Evolutionary conservation across 768 basidiomycete species (phyloP).

Genomic region (Amanita inopinata): DNA sequence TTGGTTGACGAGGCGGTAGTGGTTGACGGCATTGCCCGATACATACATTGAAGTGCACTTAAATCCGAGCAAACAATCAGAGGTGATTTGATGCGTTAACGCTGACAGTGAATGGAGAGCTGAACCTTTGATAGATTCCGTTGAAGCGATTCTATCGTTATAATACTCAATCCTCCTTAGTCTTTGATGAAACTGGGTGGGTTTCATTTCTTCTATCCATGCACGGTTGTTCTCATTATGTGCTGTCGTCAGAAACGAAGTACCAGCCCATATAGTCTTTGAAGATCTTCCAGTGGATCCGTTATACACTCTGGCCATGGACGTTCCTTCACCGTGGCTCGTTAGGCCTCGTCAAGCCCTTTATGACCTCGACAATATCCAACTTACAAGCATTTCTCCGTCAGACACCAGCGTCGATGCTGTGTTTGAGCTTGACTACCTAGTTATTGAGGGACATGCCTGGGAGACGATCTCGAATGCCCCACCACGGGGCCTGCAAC

Average conservation of each 20-base stretch:
- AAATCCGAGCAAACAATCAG: conserved; percentile 56
- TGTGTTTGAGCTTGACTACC: conserved; percentile 79
- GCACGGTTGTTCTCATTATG: background rate
- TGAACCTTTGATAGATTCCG: conserved; percentile 47
- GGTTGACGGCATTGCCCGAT: conserved; percentile 54
- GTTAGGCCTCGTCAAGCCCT: conserved; percentile 81
- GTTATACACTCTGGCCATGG: conserved; percentile 91
- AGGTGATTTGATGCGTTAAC: conserved; percentile 37
- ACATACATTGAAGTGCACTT: conserved; percentile 70
- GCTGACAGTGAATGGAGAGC: background rate
- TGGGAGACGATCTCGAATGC: conserved; percentile 54
- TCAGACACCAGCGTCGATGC: conserved; percentile 63
- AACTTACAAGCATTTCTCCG: conserved; percentile 55
- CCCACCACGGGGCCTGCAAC: conserved; percentile 85
- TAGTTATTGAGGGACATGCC: conserved; percentile 92
- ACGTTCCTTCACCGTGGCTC: conserved; percentile 87
- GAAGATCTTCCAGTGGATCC: conserved; percentile 70
- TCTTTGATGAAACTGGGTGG: conserved; percentile 67
- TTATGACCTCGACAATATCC: conserved; percentile 95
- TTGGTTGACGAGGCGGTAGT: conserved; percentile 26
- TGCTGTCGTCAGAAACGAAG: conserved; percentile 57
- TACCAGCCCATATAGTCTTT: conserved; percentile 53
- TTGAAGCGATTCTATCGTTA: conserved; percentile 91
- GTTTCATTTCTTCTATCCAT: conserved; percentile 14
- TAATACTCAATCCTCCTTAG: conserved; percentile 43